Evolutionary conservation across 1,284 basidiomycete genomes (phyloP).

Genomic region (Tremellales sp.): DNA sequence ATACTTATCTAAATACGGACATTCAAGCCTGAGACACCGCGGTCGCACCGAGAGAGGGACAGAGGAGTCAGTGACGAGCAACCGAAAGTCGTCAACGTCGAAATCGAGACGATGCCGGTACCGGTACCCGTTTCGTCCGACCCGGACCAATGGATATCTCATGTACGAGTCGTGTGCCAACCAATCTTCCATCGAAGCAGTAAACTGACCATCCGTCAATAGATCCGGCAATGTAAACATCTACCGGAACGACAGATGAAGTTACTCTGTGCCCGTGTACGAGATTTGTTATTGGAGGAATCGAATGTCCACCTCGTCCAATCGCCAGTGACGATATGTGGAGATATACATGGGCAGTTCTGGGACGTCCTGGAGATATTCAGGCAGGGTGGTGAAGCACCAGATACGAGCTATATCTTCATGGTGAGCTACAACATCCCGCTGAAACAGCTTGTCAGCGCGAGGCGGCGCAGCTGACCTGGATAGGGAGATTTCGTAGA

Average conservation of each 20-base stretch:
- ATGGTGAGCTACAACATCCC: slow-evolving; percentile 65
- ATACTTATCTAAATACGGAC: too few relatives aligned
- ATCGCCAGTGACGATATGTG: slow-evolving; percentile 86
- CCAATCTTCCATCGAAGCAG: not conserved
- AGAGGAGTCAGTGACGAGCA: too few relatives aligned
- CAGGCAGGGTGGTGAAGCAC: slow-evolving; percentile 79
- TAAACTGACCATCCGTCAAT: slow-evolving; percentile 21
- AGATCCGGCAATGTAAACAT: slow-evolving; percentile 77
- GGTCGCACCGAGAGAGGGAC: too few relatives aligned
- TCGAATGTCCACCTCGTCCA: slow-evolving; percentile 92
- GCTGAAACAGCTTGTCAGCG: too few relatives aligned
- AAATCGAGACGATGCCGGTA: slow-evolving; percentile 7
- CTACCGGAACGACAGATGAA: slow-evolving; percentile 92
- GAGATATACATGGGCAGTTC: slow-evolving; percentile 93
- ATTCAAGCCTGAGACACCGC: too few relatives aligned
- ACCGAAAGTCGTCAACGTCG: too few relatives aligned
- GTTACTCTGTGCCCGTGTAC: slow-evolving; percentile 77
- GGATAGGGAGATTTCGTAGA: slow-evolving; percentile 95
- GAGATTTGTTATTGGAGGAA: slow-evolving; percentile 83
- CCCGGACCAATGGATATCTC: slow-evolving; percentile 43
- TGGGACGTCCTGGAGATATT: slow-evolving; percentile 92
- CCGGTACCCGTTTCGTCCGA: slow-evolving; percentile 25
- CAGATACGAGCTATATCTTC: slow-evolving; percentile 92
- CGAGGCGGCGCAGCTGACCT: not conserved
- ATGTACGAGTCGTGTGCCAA: slow-evolving; percentile 22